Evolutionary conservation across 805 yeast species (phyloP), one percentile per base, ranked within the genome.

Genomic region (Wickerhamomyces bovis): DNA sequence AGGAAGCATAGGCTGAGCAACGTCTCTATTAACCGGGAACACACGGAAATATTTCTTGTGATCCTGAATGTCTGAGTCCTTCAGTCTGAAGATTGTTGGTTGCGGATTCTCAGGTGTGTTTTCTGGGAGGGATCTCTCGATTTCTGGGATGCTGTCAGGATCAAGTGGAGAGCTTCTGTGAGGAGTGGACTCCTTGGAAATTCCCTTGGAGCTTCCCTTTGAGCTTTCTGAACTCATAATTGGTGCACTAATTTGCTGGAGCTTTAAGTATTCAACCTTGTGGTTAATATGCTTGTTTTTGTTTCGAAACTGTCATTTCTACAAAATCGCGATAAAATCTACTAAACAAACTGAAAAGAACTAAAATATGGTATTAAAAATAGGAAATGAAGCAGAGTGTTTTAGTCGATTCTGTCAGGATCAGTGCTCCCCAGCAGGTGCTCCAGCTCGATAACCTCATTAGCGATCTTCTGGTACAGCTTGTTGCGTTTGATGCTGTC

Each of bases 91-190:
- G 4, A 54, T 18, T 0, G 62, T 59, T n/a, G 61, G 52, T 20
- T 58, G 48, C n/a, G 62, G 65, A 16, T 46, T 44, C 9, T 51
- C 55, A 3, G 50, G 53, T 2, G 58, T 51, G 44, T 58, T 58
- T 12, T 28, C 47, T 2, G 65, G 62, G 3, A 54, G 39, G 2
- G 41, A 42, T 9, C 48, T 44, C 28, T 61, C 61, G 6, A 45
- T n/a, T 19, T 45, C 48, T 11, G 52, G 20, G 4, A 33, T 33
- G 4, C 13, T n/a, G 4, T 4, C n/a, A 4, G 12, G 12, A 28
- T 13, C n/a, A 28, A n/a, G n/a, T n/a, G 31, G n/a, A 4, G 31
- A 13, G 31, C n/a, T 28, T 13, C n/a, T 11, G n/a, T 15, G 13
- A 28, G 31, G 31, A 28, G n/a, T 28, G 2, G 31, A 13, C n/a